Evolutionary conservation across 768 basidiomycete species (phyloP), one percentile per base, ranked within the genome.

Genomic region (Leccinum fibrillosum): DNA sequence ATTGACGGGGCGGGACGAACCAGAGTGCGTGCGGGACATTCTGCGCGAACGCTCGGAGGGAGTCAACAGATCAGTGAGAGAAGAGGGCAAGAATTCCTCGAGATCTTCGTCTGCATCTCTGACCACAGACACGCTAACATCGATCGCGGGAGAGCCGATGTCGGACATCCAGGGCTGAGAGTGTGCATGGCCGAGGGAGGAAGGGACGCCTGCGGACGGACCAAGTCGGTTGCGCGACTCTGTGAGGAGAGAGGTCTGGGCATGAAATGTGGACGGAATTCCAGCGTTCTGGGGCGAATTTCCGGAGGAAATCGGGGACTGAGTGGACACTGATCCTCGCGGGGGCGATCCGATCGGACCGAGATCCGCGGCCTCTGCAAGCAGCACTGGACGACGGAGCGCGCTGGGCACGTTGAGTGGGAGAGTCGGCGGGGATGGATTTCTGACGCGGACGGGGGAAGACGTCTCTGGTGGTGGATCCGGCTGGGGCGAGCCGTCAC

Each of bases 1-100:
- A 52, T 68, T 23, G 23, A 23, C 23, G 23, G 2, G 23, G 23
- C 23, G 23, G 23, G 23, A 23, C 23, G 23, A 23, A 23, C 23
- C 79, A 21, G 80, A 82, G 56, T 83, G 84, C 19, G 85, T 86
- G 52, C 92, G 80, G 30, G 88, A 90, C 82, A 92, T 86, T 47
- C 94, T 78, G 32, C 95, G 78, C 32, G 83, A 88, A 62, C 88
- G 81, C 74, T 98, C 95, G 64, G 88, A 89, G 0, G 92, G 91
- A 0, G 94, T 96, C 49, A 98, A 77, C 6, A 98, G 79, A 59
- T 98, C 95, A 26, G 86, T 92, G 49, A 98, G 76, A 5, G 88
- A 91, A 55, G 90, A 86, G 0, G 96, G 96, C 30, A 98, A 71
- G 70, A 98, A 90, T 56, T 94, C 94, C 67, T 94, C 92, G 50